These are phyloP conservation scores for Podospora appendiculata DNA, from an alignment of 495 filamentous ascomycete species.

Conservation along the genomic window DNA sequence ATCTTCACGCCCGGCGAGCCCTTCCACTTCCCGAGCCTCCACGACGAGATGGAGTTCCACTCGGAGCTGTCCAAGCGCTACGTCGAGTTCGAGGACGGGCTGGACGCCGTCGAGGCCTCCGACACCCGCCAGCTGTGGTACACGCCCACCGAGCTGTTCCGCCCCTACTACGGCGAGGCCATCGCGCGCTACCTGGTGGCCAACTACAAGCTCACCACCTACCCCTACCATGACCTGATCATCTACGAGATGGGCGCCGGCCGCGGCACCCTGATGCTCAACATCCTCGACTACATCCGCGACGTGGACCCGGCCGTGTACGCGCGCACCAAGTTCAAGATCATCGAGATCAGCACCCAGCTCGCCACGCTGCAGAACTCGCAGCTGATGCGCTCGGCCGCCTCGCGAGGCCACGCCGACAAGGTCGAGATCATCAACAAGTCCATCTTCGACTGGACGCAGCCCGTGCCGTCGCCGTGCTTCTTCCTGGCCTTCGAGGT, in stretches of 20 bases:
- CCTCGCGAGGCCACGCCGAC: constrained; percentile 62
- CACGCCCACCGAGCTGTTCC: constrained; percentile 94
- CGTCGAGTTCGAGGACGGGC: constrained; percentile 76
- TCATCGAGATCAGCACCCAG: constrained; percentile 86
- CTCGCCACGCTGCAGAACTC: constrained; percentile 71
- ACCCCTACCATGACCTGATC: constrained; percentile 92
- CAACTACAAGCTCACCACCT: constrained; percentile 90
- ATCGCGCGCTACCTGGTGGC: constrained; percentile 89
- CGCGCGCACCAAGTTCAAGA: constrained; percentile 82
- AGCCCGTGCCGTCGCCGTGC: constrained; percentile 78
- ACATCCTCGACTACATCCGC: constrained; percentile 94
- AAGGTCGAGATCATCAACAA: constrained; percentile 91
- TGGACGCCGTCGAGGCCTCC: constrained; percentile 56
- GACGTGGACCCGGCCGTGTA: constrained; percentile 86
- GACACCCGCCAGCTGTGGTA: constrained; percentile 95
- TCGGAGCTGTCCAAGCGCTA: constrained; percentile 68
- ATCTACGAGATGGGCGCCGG: constrained; percentile 99
- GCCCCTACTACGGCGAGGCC: constrained; percentile 93
- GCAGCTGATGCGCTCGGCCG: constrained; percentile 56
- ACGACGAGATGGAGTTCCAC: constrained; percentile 80
- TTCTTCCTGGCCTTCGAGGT: constrained; percentile 99
- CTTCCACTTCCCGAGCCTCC: constrained; percentile 79
- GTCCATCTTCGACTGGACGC: constrained; percentile 91
- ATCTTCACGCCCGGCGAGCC: constrained; percentile 91
- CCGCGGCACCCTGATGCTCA: constrained; percentile 95